phyloP scores from a whole-genome alignment of 2,329 filamentous ascomycete genomes.

The Exophiala viscosa region DNA sequence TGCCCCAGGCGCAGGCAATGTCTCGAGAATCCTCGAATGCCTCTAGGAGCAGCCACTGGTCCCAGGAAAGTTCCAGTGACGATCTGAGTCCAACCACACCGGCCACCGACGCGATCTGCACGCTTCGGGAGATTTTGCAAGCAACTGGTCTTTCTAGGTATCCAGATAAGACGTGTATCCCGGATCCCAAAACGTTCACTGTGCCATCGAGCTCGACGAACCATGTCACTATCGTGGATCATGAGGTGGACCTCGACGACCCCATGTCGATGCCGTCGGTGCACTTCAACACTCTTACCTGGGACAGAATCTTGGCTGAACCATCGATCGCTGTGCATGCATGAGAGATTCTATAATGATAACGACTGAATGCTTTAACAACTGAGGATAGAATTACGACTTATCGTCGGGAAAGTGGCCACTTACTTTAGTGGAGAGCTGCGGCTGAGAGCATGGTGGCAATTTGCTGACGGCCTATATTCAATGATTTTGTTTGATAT shows the following conservation, averaged over 20 bases:
- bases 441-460: too few relatives aligned
- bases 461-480: too few relatives aligned
- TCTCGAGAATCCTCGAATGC: slow-evolving; percentile 26
- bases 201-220: background rate
- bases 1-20: slow-evolving; percentile 16
- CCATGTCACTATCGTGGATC: slow-evolving; percentile 1
- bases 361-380: too few relatives aligned
- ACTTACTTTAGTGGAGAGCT: too few relatives aligned
- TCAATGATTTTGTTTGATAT: too few relatives aligned
- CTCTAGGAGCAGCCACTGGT: slow-evolving; percentile 17
- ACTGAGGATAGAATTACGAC: too few relatives aligned
- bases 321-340: slow-evolving; percentile 9
- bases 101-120: slow-evolving; percentile 8
- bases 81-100: slow-evolving; percentile 13
- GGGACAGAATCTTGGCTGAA: slow-evolving; percentile 24
- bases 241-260: slow-evolving; percentile 7
- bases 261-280: slow-evolving; percentile 18
- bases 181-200: background rate
- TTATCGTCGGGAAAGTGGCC: too few relatives aligned
- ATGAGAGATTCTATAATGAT: background rate
- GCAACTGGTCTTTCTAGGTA: slow-evolving; percentile 2
- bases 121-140: slow-evolving; percentile 17
- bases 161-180: background rate
- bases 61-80: slow-evolving; percentile 9
- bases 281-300: slow-evolving; percentile 28